These are phyloP conservation scores for Deinandra increscens DNA, from an alignment of 129 eudicot species.

Conservation along the genomic window DNA sequence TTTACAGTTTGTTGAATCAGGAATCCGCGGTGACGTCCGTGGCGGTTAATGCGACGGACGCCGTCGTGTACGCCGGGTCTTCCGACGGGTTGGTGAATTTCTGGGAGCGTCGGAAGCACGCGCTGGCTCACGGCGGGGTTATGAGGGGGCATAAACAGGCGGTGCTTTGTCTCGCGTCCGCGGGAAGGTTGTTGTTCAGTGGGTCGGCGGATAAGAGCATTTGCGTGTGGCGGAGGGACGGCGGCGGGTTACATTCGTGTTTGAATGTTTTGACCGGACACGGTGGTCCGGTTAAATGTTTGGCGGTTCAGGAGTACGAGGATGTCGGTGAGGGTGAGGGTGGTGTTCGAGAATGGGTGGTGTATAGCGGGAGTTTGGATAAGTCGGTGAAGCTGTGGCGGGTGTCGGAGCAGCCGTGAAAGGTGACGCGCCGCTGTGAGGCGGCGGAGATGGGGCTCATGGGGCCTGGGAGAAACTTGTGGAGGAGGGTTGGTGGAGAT, in stretches of 20 bases:
- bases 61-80: slow-evolving; percentile 62
- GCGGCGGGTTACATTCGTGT: slow-evolving; percentile 37
- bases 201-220: slow-evolving; percentile 82
- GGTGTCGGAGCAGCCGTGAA: slow-evolving; percentile 37
- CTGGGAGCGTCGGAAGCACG: slow-evolving; percentile 60
- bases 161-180: slow-evolving; percentile 60
- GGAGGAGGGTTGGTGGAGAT: too few relatives aligned
- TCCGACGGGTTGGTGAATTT: slow-evolving; percentile 73
- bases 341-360: slow-evolving; percentile 42
- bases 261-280: slow-evolving; percentile 59
- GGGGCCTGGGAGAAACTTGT: too few relatives aligned
- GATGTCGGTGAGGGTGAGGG: slow-evolving; percentile 25
- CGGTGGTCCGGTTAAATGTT: slow-evolving; percentile 61
- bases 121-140: slow-evolving; percentile 57
- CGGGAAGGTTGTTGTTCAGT: slow-evolving; percentile 57
- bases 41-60: slow-evolving; percentile 36
- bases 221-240: slow-evolving; percentile 80
- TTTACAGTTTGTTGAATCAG: slow-evolving; percentile 50
- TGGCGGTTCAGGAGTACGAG: slow-evolving; percentile 42
- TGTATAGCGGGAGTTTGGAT: slow-evolving; percentile 43
- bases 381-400: slow-evolving; percentile 63
- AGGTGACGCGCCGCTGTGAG: background rate
- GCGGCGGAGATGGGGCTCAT: slow-evolving; percentile 1
- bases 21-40: slow-evolving; percentile 71
- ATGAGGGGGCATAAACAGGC: slow-evolving; percentile 75